Base-by-base conservation (phyloP, 352 stramenopile genomes). In the Pythium graminicola region DNA sequence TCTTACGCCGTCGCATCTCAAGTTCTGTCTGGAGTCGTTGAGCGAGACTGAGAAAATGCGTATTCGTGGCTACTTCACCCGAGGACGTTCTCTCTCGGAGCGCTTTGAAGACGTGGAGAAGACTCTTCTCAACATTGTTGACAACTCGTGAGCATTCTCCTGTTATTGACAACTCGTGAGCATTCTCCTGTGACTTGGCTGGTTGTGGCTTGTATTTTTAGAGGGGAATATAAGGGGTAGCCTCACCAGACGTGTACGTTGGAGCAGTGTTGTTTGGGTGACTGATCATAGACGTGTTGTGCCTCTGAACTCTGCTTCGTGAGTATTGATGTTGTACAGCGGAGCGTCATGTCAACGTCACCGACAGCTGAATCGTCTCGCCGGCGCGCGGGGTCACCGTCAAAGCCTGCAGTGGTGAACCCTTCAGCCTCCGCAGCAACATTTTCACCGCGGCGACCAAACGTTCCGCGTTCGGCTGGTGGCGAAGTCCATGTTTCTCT, bases 61-160 rank as follows among this genome's bases (percentile, higher is more conserved):
- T 20, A 92, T 94, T 52, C 81, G 86, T 43, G 81, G 83, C 7
- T 94, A 94, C 64, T 94, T 94, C 49, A 73, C 74, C 10, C 83
- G 83, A 7, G 73, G 84, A 32, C 78, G 78, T 48, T 70, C 67
- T 0, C 69, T 65, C 16, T 86, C 77, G 0, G 76, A 92, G 54
- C 73, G 78, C 24, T 91, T 89, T 49, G 77, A 89, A 57, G 82
- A 89, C 48, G 77, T 93, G 13, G 82, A 93, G 60, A 83, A 82
- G 54, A 86, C 83, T 51, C 57, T 93, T 45, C 71, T 89, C 28
- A 87, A 73, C 53, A 83, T 93, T 51, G 79, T 72, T 27, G 83
- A 93, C 69, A 93, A 91, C 59, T 90, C 80, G 32, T 93, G 82
- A 68, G 45, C 28, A 13, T 35, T 35, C 29, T 35, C 29, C 13